phyloP scores from a whole-genome alignment of 192 early-diverging fungal genomes.

The Geranomyces variabilis region DNA sequence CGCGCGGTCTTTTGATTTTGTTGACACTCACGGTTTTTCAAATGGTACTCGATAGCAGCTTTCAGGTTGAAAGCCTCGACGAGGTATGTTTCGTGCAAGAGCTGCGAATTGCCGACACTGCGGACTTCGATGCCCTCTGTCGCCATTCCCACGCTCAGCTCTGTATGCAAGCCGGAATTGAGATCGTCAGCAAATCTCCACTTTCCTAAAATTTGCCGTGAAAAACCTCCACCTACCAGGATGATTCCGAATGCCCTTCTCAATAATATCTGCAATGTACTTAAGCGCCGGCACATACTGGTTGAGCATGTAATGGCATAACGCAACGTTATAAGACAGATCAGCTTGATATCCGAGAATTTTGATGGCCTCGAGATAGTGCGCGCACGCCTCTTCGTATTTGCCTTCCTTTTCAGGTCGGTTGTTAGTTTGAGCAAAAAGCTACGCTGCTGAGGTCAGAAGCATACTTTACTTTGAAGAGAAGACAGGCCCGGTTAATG shows the following conservation, averaged over 20 bases:
- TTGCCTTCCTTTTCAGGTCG: slow-evolving; percentile 54
- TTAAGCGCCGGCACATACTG: slow-evolving; percentile 63
- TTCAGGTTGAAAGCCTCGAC: slow-evolving; percentile 70
- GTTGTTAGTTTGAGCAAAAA: slow-evolving; percentile 7
- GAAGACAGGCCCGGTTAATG: slow-evolving; percentile 58
- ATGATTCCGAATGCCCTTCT: slow-evolving; percentile 62
- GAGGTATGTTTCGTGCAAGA: slow-evolving; percentile 64
- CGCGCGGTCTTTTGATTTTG: neutral
- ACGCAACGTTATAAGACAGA: slow-evolving; percentile 57
- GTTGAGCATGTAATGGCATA: slow-evolving; percentile 60
- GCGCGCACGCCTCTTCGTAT: slow-evolving; percentile 54
- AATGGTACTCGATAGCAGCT: slow-evolving; percentile 68
- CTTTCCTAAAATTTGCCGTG: neutral
- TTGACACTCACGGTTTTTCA: slow-evolving; percentile 56
- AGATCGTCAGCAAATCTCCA: neutral
- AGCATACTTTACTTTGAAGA: slow-evolving; percentile 53
- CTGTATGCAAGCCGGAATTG: too few species aligned
- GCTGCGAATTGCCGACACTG: slow-evolving; percentile 63
- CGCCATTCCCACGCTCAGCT: slow-evolving; percentile 66
- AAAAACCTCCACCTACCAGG: slow-evolving; percentile 46
- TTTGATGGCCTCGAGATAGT: slow-evolving; percentile 55
- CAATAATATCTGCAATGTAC: slow-evolving; percentile 66
- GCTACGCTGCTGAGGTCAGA: neutral
- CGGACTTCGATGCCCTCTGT: slow-evolving; percentile 67
- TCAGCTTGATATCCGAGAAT: slow-evolving; percentile 60